phyloP scores from a whole-genome alignment of 768 basidiomycete genomes.

The Artomyces pyxidatus region DNA sequence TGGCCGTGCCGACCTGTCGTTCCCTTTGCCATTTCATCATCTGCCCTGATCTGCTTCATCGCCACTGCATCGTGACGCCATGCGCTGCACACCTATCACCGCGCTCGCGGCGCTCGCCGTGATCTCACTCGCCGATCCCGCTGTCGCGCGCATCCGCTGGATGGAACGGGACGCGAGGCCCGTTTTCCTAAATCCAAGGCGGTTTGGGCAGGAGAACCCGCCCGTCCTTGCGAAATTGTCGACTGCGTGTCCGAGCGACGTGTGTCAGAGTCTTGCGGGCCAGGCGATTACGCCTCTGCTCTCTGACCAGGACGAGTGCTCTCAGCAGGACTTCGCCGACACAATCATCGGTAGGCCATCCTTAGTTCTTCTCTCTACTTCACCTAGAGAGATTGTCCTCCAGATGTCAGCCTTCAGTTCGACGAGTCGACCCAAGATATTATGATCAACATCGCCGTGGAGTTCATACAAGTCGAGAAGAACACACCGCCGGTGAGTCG shows the following conservation, averaged over 20 bases:
- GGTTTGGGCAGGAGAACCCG: not conserved
- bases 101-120: not conserved
- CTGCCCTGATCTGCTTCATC: not conserved
- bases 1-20: not conserved
- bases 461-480: constrained; percentile 51
- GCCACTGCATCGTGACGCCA: not conserved
- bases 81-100: not conserved
- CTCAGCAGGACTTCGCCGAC: constrained; percentile 52
- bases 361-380: not conserved
- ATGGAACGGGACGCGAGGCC: not conserved
- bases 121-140: not conserved
- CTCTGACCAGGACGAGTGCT: constrained; percentile 43
- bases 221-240: not conserved
- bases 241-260: constrained; percentile 38
- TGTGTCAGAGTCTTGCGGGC: constrained; percentile 43
- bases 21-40: not conserved
- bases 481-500: constrained; percentile 44
- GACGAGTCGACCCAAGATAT: constrained; percentile 39
- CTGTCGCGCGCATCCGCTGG: not conserved
- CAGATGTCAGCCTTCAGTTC: constrained; percentile 47
- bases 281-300: constrained; percentile 43
- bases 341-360: constrained; percentile 41
- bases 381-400: not conserved
- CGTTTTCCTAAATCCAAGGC: not conserved
- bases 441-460: constrained; percentile 44